A percentile compares a stretch with the other conserved stretches of the same genome.
Conservation (phyloP, 1,284 basidiomycete species). For the Stereum hirsutum region DNA sequence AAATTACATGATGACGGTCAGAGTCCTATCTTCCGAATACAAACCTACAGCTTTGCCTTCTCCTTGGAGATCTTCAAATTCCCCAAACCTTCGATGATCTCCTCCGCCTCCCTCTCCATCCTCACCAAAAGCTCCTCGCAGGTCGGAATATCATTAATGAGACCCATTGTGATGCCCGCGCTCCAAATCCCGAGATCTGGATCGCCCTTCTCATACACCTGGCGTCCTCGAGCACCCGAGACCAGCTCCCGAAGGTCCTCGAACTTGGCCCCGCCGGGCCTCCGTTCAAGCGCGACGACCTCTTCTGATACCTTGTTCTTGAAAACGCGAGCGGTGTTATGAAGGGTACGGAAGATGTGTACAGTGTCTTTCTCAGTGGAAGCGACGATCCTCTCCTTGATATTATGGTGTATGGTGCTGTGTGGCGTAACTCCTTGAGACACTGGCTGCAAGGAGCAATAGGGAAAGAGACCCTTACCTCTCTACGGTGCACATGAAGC, state of each 20-base stretch:
- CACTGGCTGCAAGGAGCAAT: background rate
- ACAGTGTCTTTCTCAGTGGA: constrained; percentile 76
- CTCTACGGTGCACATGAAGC: constrained; percentile 80
- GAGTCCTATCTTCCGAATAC: too few relatives aligned
- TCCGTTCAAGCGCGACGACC: constrained; percentile 75
- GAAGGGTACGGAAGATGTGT: constrained; percentile 86
- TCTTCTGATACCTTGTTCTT: constrained; percentile 78
- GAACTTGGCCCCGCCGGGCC: constrained; percentile 82
- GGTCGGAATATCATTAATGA: constrained; percentile 84
- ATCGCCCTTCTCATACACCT: constrained; percentile 84
- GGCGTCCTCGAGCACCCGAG: constrained; percentile 66
- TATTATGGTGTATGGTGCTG: constrained; percentile 81
- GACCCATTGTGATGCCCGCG: constrained; percentile 70
- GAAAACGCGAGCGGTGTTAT: constrained; percentile 85
- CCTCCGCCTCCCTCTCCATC: constrained; percentile 76
- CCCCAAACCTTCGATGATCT: constrained; percentile 48
- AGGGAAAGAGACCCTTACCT: constrained; percentile 30
- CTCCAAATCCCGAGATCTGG: constrained; percentile 85
- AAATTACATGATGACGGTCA: too few relatives aligned
- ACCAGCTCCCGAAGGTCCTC: constrained; percentile 81
- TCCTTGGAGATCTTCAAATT: constrained; percentile 28
- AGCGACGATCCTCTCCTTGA: constrained; percentile 85
- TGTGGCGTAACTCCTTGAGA: constrained; percentile 17
- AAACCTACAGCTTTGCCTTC: constrained; percentile 19
- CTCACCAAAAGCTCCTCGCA: constrained; percentile 67